Percentiles rank a stretch among this genome's conserved stretches.
These are phyloP conservation scores for Saitozyma sp. DNA, from an alignment of 768 basidiomycete genomes.

Conservation along the genomic window DNA sequence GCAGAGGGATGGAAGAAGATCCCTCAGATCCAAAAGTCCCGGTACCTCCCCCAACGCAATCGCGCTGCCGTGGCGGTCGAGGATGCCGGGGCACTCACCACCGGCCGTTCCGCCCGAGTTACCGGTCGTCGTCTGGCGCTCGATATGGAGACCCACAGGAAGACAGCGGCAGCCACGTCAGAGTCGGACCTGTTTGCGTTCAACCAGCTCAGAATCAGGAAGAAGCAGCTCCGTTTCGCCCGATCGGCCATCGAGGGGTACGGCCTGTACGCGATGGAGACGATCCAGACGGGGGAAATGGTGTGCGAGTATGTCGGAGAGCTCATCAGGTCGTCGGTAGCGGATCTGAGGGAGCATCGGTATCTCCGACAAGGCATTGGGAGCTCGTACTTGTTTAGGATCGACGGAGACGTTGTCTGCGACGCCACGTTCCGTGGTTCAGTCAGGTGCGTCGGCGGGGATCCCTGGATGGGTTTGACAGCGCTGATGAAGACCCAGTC, in stretches of 20 bases:
- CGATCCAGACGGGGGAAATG: conserved; percentile 91
- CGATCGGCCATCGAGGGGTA: conserved; percentile 96
- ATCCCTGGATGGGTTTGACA: not conserved
- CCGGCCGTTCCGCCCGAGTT: conserved; percentile 72
- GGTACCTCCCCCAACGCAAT: conserved; percentile 78
- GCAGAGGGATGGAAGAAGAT: conserved; percentile 97
- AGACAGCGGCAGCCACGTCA: conserved; percentile 61
- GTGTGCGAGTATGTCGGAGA: conserved; percentile 99
- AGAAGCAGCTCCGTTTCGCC: conserved; percentile 95
- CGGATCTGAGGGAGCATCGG: conserved; percentile 93
- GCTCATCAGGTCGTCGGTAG: conserved; percentile 89
- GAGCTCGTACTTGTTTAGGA: conserved; percentile 94
- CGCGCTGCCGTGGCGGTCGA: conserved; percentile 47
- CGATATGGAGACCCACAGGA: conserved; percentile 90
- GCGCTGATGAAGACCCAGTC: conserved; percentile 58
- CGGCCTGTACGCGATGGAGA: conserved; percentile 97
- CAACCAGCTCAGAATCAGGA: conserved; percentile 95
- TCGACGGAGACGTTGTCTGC: conserved; percentile 96
- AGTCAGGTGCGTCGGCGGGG: conserved; percentile 71
- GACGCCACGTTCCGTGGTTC: conserved; percentile 99
- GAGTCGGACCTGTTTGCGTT: conserved; percentile 80
- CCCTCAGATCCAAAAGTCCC: conserved; percentile 83
- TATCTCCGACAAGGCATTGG: conserved; percentile 98
- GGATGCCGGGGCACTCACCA: conserved; percentile 57
- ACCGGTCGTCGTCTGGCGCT: conserved; percentile 87